These are phyloP conservation scores for Podosphaera aphanis DNA, from an alignment of 2,329 filamentous ascomycete species.

Conservation along the genomic window DNA sequence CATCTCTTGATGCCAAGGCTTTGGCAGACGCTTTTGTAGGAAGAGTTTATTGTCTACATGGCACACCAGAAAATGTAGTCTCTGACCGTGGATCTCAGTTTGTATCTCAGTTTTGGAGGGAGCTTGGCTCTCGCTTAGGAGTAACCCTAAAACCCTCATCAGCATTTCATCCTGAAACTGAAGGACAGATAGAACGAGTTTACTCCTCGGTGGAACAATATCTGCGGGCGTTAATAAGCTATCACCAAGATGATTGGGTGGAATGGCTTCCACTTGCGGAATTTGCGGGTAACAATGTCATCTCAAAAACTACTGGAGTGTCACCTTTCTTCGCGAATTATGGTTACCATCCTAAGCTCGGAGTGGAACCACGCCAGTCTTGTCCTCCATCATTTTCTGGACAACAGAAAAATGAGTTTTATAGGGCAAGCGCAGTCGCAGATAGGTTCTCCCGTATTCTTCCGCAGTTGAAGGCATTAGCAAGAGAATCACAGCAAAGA, in stretches of 20 bases:
- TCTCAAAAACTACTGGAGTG: constrained; percentile 2
- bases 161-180: constrained; percentile 5
- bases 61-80: constrained; percentile 2
- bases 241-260: constrained; percentile 5
- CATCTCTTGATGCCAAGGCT: neutral
- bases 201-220: no score
- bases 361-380: neutral
- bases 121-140: neutral
- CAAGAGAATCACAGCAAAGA: neutral
- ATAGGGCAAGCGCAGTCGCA: neutral
- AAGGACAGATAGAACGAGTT: no score
- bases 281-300: constrained; percentile 5
- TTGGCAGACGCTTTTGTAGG: constrained; percentile 1
- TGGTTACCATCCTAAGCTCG: constrained; percentile 1
- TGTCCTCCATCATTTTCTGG: neutral
- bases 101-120: no score
- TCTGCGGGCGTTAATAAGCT: constrained; percentile 4
- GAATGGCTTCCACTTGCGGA: constrained; percentile 5
- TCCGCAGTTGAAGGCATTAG: neutral
- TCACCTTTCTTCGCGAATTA: constrained; percentile 6
- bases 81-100: constrained; percentile 5
- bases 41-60: constrained; percentile 1
- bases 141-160: constrained; percentile 2
- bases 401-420: neutral
- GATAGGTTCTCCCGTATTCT: neutral